These are phyloP conservation scores for Lasiosphaeria hispida DNA, from an alignment of 495 filamentous ascomycete species.

Conservation along the genomic window DNA sequence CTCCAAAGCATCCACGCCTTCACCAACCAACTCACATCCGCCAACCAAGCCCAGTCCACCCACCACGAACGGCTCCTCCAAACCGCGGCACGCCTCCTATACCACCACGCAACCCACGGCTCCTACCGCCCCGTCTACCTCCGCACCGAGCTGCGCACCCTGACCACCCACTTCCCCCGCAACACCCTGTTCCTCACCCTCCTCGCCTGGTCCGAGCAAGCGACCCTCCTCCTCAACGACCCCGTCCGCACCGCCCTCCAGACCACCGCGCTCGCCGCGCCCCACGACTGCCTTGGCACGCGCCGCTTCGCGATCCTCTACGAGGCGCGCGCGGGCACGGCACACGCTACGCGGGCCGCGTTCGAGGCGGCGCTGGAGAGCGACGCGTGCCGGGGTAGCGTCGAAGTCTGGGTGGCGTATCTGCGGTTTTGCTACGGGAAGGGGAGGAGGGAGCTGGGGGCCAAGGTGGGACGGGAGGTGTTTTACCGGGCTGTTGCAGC, in stretches of 20 bases:
- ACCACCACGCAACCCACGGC: slow-evolving; percentile 59
- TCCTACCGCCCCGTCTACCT: slow-evolving; percentile 63
- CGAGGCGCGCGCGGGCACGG: slow-evolving; percentile 59
- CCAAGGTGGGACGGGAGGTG: slow-evolving; percentile 36
- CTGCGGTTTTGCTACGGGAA: slow-evolving; percentile 50
- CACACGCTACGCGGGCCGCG: slow-evolving; percentile 59
- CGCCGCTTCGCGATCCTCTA: slow-evolving; percentile 66
- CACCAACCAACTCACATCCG: slow-evolving; percentile 43
- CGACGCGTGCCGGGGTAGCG: slow-evolving; percentile 36
- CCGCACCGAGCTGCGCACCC: slow-evolving; percentile 56
- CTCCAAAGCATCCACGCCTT: slow-evolving; percentile 34
- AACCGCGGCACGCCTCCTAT: slow-evolving; percentile 63
- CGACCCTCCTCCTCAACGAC: slow-evolving; percentile 66
- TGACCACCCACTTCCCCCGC: slow-evolving; percentile 62
- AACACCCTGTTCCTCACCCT: slow-evolving; percentile 78
- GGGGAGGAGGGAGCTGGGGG: neutral
- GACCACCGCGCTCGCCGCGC: slow-evolving; percentile 41
- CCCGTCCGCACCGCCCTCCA: slow-evolving; percentile 62
- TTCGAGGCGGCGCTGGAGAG: slow-evolving; percentile 67
- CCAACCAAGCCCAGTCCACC: slow-evolving; percentile 45
- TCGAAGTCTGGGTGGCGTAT: slow-evolving; percentile 66
- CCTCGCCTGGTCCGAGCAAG: slow-evolving; percentile 64
- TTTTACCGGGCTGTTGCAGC: slow-evolving; percentile 67
- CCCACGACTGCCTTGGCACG: slow-evolving; percentile 47
- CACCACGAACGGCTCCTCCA: slow-evolving; percentile 64